These are phyloP conservation scores for Fibroporia radiculosa DNA, from an alignment of 768 basidiomycete genomes.

Conservation along the genomic window DNA sequence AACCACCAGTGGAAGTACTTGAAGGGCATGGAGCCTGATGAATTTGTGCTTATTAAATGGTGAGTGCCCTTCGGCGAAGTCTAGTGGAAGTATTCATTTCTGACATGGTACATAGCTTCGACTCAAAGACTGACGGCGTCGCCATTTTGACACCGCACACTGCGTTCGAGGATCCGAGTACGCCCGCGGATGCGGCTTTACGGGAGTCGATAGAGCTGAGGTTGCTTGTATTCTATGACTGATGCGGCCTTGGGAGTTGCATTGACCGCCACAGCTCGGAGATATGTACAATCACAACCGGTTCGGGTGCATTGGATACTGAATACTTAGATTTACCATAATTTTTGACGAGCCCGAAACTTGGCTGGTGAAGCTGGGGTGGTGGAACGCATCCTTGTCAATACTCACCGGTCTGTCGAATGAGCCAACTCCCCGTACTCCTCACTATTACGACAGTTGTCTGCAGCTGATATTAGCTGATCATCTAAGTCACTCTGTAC, in stretches of 20 bases:
- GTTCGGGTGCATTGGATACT: too few relatives aligned
- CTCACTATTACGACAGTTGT: too few relatives aligned
- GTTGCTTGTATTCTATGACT: slow-evolving; percentile 58
- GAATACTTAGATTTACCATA: too few relatives aligned
- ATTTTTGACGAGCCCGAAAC: too few relatives aligned
- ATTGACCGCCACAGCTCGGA: too few relatives aligned
- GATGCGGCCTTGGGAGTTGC: background rate
- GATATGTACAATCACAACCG: too few relatives aligned
- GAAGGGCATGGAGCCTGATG: slow-evolving; percentile 35
- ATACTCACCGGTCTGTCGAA: too few relatives aligned
- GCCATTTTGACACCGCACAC: slow-evolving; percentile 56
- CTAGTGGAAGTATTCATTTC: background rate
- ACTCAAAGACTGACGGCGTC: slow-evolving; percentile 32
- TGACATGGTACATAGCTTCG: slow-evolving; percentile 20
- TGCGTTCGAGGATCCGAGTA: slow-evolving; percentile 47
- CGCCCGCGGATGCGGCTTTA: slow-evolving; percentile 39
- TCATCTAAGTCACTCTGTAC: too few relatives aligned
- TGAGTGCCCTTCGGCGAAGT: slow-evolving; percentile 16
- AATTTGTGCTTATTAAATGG: slow-evolving; percentile 43
- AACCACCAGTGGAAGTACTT: slow-evolving; percentile 40
- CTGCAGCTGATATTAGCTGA: too few relatives aligned
- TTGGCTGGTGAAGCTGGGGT: too few relatives aligned
- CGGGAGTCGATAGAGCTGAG: slow-evolving; percentile 57
- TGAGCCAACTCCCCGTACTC: too few relatives aligned
- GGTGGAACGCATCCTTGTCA: too few relatives aligned